These are phyloP conservation scores for Lepidopterella palustris DNA, from an alignment of 495 filamentous ascomycete genomes.

Conservation along the genomic window DNA sequence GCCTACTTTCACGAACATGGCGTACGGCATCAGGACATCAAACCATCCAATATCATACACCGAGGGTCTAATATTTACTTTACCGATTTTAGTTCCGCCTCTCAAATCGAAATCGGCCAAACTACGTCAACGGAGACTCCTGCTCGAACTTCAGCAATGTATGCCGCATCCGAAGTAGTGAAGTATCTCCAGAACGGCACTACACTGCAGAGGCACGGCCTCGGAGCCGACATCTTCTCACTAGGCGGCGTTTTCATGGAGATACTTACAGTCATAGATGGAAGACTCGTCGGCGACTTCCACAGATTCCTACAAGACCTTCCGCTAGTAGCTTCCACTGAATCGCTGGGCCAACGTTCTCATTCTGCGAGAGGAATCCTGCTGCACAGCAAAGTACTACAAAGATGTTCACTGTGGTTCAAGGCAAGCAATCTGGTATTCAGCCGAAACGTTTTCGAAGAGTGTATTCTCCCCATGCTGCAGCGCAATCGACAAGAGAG, in stretches of 20 bases:
- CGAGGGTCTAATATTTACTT: slow-evolving; percentile 5
- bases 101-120: slow-evolving; percentile 8
- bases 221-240: slow-evolving; percentile 17
- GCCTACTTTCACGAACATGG: slow-evolving; percentile 12
- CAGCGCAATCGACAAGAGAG: no score
- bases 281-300: no score
- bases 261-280: slow-evolving; percentile 16
- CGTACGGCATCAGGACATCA: slow-evolving; percentile 14
- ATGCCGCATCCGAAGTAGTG: slow-evolving; percentile 18
- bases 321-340: no score
- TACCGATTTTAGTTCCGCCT: slow-evolving; percentile 19
- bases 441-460: no score
- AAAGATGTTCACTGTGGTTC: no score
- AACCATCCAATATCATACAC: slow-evolving; percentile 11
- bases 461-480: no score
- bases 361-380: no score
- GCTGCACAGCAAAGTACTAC: no score
- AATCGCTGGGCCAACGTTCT: no score
- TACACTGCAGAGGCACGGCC: slow-evolving; percentile 9
- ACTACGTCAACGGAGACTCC: slow-evolving; percentile 23
- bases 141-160: slow-evolving; percentile 17
- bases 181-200: background rate
- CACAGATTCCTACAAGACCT: no score
- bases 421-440: no score
- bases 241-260: slow-evolving; percentile 18